Evolutionary conservation across 2,329 filamentous ascomycete genomes (phyloP).

Genomic region (Hypoxylon sp.): DNA sequence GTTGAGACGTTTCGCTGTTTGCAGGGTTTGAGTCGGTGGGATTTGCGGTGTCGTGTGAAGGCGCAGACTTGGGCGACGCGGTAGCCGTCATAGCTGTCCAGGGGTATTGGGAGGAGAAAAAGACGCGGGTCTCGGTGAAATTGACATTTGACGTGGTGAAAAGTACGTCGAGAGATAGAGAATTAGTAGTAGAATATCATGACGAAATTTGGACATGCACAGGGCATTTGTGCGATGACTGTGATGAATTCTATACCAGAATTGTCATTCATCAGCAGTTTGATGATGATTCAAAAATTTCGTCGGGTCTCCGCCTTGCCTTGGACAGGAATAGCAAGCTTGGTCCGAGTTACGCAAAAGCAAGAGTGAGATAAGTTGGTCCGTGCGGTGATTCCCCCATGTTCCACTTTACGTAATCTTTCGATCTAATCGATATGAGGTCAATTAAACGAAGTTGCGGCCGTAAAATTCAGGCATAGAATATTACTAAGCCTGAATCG

Average conservation of each 20-base stretch:
- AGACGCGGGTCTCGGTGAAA: slow-evolving; percentile 69
- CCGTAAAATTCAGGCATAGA: slow-evolving; percentile 14
- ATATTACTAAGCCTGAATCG: slow-evolving; percentile 44
- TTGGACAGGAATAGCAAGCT: slow-evolving; percentile 41
- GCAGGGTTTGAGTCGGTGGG: slow-evolving; percentile 39
- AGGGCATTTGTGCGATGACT: slow-evolving; percentile 63
- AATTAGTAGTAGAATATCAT: slow-evolving; percentile 60
- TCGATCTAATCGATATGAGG: slow-evolving; percentile 4
- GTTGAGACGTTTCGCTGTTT: slow-evolving; percentile 46
- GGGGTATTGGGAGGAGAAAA: slow-evolving; percentile 59
- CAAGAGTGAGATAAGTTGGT: slow-evolving; percentile 21
- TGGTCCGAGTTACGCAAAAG: slow-evolving; percentile 37
- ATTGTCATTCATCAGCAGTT: slow-evolving; percentile 64
- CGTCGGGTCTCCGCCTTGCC: slow-evolving; percentile 48
- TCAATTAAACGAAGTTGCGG: slow-evolving; percentile 3
- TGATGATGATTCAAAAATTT: slow-evolving; percentile 59
- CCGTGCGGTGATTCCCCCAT: slow-evolving; percentile 26
- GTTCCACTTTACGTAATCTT: slow-evolving; percentile 30
- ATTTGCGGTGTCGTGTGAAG: slow-evolving; percentile 53
- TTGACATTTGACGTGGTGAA: slow-evolving; percentile 71
- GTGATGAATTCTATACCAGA: slow-evolving; percentile 61
- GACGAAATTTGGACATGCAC: slow-evolving; percentile 69
- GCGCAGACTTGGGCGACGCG: slow-evolving; percentile 69
- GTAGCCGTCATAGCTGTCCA: slow-evolving; percentile 71
- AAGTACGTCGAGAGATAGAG: slow-evolving; percentile 68